These are phyloP conservation scores for Saccharomyces hybrid DNA, from an alignment of 1,139 yeast genomes.

Conservation along the genomic window DNA sequence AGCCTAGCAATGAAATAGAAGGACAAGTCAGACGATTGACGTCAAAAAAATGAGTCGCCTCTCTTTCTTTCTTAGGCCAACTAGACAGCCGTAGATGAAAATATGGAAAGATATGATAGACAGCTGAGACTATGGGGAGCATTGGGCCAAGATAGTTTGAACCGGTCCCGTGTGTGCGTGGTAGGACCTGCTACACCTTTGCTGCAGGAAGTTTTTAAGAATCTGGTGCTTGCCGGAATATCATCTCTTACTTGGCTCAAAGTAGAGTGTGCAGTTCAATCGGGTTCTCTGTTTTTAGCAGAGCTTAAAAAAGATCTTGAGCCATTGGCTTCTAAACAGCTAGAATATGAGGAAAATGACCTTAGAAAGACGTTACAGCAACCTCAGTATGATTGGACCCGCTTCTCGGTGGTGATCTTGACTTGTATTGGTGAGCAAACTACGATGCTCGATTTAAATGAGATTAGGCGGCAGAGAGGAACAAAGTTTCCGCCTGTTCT, in stretches of 20 bases:
- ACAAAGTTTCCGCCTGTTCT: conserved; percentile 13
- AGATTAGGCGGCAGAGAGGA: neutral
- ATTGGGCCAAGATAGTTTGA: conserved; percentile 61
- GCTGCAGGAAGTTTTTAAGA: conserved; percentile 60
- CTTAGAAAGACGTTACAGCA: neutral
- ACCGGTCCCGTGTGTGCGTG: conserved; percentile 52
- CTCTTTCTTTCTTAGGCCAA: neutral
- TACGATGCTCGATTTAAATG: conserved; percentile 2
- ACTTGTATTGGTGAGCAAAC: neutral
- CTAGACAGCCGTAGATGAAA: neutral
- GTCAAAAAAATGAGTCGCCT: neutral
- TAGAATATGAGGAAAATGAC: neutral
- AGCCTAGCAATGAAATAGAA: neutral
- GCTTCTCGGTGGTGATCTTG: neutral
- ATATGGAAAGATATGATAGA: conserved; percentile 56
- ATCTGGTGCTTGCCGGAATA: conserved; percentile 71
- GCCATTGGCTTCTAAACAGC: neutral
- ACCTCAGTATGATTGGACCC: neutral
- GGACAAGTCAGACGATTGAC: neutral
- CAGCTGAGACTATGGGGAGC: conserved; percentile 85
- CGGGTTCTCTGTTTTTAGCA: neutral
- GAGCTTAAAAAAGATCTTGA: neutral
- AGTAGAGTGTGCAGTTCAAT: neutral
- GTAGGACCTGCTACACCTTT: conserved; percentile 55
- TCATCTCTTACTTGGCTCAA: conserved; percentile 54